These are phyloP conservation scores for Podaxis sp. DNA, from an alignment of 768 basidiomycete species.

Conservation along the genomic window DNA sequence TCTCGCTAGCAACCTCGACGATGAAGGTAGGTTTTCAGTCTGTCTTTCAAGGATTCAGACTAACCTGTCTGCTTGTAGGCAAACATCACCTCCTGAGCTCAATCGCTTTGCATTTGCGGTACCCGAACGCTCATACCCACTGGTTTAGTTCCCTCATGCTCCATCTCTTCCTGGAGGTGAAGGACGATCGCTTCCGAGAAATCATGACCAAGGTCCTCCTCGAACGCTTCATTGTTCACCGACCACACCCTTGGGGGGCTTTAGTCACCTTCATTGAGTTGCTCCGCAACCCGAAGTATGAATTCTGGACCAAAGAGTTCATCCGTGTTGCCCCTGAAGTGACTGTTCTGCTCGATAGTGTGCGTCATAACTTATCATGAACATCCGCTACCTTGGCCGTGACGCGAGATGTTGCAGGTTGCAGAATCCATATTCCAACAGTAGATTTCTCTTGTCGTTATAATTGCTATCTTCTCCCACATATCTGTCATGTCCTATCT, in stretches of 20 bases:
- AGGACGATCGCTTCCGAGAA: constrained; percentile 73
- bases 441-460: constrained; percentile 61
- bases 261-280: constrained; percentile 92
- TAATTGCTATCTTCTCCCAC: constrained; percentile 70
- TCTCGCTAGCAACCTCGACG: constrained; percentile 78
- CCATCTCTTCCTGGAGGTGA: constrained; percentile 79
- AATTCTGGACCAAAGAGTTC: constrained; percentile 88
- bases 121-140: constrained; percentile 97
- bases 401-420: constrained; percentile 41
- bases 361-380: constrained; percentile 33
- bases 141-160: constrained; percentile 95
- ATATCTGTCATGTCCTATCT: constrained; percentile 65
- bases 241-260: constrained; percentile 96
- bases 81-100: constrained; percentile 93
- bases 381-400: constrained; percentile 8
- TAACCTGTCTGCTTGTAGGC: constrained; percentile 41
- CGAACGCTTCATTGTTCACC: constrained; percentile 90
- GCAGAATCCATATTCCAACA: constrained; percentile 73
- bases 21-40: constrained; percentile 66
- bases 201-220: constrained; percentile 86
- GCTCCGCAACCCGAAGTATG: constrained; percentile 84
- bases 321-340: constrained; percentile 84
- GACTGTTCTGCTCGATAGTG: constrained; percentile 78
- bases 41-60: background rate
- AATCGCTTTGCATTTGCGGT: constrained; percentile 92